A percentile compares a stretch with the other conserved stretches of the same genome.
Conservation (phyloP, 1,284 basidiomycete genomes). For the Ceratobasidium sp. region DNA sequence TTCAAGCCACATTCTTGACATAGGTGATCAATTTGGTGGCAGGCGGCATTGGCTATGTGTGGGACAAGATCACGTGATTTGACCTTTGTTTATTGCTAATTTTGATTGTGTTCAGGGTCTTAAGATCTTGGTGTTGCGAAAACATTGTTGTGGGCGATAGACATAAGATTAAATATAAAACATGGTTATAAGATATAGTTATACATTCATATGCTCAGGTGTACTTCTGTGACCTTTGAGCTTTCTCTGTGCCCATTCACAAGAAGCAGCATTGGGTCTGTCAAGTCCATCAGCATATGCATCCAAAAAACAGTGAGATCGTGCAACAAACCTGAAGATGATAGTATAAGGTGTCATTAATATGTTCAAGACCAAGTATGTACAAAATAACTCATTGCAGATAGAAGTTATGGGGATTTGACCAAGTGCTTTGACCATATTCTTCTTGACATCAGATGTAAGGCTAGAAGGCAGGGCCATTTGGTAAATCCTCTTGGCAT, state of each 20-base stretch:
- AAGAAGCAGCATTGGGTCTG: not conserved
- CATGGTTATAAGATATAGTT: no score
- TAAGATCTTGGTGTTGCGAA: no score
- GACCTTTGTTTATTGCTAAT: no score
- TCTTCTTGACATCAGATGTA: not conserved
- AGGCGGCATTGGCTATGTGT: no score
- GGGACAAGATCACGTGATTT: no score
- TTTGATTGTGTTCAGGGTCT: no score
- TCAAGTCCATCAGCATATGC: not conserved
- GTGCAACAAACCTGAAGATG: not conserved
- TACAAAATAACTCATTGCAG: not conserved
- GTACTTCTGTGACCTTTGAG: not conserved
- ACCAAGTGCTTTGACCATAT: not conserved
- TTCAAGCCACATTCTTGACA: no score
- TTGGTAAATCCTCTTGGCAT: constrained; percentile 41
- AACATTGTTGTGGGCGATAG: no score
- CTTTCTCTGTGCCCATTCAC: constrained; percentile 9
- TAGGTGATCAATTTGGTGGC: no score
- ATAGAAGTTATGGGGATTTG: not conserved
- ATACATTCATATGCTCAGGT: not conserved
- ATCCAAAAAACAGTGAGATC: not conserved
- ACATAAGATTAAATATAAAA: no score
- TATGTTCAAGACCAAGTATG: not conserved
- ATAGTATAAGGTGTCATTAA: not conserved
- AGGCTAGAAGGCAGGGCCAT: not conserved